Conservation (phyloP, 2,329 filamentous ascomycete species). For the Claviceps pusilla region DNA sequence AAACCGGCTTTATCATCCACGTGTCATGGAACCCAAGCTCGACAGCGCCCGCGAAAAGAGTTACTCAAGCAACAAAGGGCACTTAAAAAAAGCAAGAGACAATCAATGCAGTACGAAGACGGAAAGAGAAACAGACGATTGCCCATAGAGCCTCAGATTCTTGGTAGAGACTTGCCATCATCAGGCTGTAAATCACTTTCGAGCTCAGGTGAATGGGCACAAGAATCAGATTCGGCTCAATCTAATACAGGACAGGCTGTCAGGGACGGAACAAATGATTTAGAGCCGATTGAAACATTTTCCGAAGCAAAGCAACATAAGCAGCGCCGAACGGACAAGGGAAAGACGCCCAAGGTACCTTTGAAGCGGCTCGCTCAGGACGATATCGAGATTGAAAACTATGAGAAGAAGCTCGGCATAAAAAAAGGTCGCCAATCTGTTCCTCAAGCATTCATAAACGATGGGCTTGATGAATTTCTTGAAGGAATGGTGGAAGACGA, state of each 20-base stretch:
- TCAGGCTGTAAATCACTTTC: neutral
- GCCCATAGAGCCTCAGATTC: neutral
- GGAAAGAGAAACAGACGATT: neutral
- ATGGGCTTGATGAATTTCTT: slow-evolving; percentile 68
- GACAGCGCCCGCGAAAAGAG: slow-evolving; percentile 38
- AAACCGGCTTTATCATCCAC: neutral
- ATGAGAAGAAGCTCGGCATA: slow-evolving; percentile 80
- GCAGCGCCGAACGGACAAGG: slow-evolving; percentile 15
- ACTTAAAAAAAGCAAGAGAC: slow-evolving; percentile 37
- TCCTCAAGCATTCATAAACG: slow-evolving; percentile 60
- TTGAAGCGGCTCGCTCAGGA: slow-evolving; percentile 57
- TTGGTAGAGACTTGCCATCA: neutral
- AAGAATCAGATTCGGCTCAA: neutral
- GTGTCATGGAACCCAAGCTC: neutral
- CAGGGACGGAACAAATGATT: slow-evolving; percentile 8
- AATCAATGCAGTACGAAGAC: slow-evolving; percentile 7
- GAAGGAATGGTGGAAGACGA: slow-evolving; percentile 41
- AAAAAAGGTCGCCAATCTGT: slow-evolving; percentile 59
- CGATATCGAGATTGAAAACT: slow-evolving; percentile 71
- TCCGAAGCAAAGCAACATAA: slow-evolving; percentile 13
- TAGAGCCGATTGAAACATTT: neutral
- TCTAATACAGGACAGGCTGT: neutral
- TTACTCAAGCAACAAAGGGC: slow-evolving; percentile 50
- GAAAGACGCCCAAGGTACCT: slow-evolving; percentile 9
- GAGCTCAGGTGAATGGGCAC: neutral